phyloP scores from a whole-genome alignment of 2,329 filamentous ascomycete species.

The Sphaerulina populicola region DNA sequence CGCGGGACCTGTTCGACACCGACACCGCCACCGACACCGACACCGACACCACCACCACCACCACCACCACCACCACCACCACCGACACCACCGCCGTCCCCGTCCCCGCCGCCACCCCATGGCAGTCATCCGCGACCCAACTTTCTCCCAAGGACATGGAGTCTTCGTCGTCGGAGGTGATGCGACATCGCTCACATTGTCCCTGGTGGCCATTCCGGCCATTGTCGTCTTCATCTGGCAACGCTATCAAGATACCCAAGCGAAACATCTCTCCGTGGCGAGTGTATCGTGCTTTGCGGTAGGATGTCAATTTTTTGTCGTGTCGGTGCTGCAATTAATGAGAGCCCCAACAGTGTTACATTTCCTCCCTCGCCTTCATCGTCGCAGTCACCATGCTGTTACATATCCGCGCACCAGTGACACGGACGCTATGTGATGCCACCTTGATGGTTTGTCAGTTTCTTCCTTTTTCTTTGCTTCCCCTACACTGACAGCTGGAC shows the following conservation, averaged over 20 bases:
- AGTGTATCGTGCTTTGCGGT: conserved; percentile 2
- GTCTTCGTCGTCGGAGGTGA: conserved; percentile 10
- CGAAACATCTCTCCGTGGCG: background rate
- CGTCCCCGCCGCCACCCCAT: background rate
- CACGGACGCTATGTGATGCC: conserved; percentile 2
- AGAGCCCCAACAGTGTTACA: conserved; percentile 3
- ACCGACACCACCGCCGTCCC: too few species aligned
- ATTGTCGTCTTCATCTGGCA: conserved; percentile 11
- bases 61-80: too few species aligned
- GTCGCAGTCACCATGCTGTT: conserved; percentile 2
- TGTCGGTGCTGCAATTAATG: background rate
- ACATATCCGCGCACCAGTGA: background rate
- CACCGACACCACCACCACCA: too few species aligned
- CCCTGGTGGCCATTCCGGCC: conserved; percentile 10
- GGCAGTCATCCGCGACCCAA: conserved; percentile 11
- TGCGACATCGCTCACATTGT: conserved; percentile 8
- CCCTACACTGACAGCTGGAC: too few species aligned
- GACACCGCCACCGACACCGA: too few species aligned
- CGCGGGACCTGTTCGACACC: too few species aligned
- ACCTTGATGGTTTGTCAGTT: conserved; percentile 3
- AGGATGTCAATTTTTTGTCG: too few species aligned
- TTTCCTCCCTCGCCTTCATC: conserved; percentile 4
- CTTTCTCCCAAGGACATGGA: conserved; percentile 1
- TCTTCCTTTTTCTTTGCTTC: too few species aligned
- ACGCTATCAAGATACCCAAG: conserved; percentile 1